phyloP scores from a whole-genome alignment of 1,284 basidiomycete genomes.

The Coniferiporia weirii region DNA sequence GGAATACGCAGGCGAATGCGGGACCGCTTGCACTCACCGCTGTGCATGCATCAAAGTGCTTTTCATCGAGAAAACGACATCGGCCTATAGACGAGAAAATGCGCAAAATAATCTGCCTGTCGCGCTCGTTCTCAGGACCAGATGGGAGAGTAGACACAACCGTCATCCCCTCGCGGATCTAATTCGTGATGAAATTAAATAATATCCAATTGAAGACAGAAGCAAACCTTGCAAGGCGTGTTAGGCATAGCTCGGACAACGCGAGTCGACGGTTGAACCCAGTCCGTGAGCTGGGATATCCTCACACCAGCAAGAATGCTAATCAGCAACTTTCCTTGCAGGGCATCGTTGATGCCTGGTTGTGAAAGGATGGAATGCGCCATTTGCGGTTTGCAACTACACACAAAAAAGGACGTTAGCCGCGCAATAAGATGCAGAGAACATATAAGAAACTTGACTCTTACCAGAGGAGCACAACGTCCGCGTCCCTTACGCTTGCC shows the following conservation, averaged over 20 bases:
- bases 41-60: slow-evolving; percentile 97
- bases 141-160: slow-evolving; percentile 72
- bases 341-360: slow-evolving; percentile 80
- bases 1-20: slow-evolving; percentile 93
- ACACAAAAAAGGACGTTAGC: neutral
- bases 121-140: slow-evolving; percentile 45
- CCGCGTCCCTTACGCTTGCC: slow-evolving; percentile 63
- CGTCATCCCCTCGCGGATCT: slow-evolving; percentile 98
- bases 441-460: slow-evolving; percentile 21
- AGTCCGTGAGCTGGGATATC: slow-evolving; percentile 72
- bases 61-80: slow-evolving; percentile 92
- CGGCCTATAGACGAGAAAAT: slow-evolving; percentile 95
- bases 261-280: slow-evolving; percentile 74
- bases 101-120: slow-evolving; percentile 78
- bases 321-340: slow-evolving; percentile 88
- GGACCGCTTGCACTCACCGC: slow-evolving; percentile 95
- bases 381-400: slow-evolving; percentile 91
- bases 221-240: slow-evolving; percentile 86
- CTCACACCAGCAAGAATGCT: slow-evolving; percentile 97
- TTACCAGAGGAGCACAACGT: slow-evolving; percentile 87
- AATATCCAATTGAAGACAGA: neutral
- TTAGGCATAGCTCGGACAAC: slow-evolving; percentile 99
- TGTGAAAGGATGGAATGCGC: slow-evolving; percentile 74
- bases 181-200: neutral
- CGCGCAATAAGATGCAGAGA: neutral